Base-by-base conservation (phyloP, 371 early-diverging fungal species). In the Saksenaea vasiformis region DNA sequence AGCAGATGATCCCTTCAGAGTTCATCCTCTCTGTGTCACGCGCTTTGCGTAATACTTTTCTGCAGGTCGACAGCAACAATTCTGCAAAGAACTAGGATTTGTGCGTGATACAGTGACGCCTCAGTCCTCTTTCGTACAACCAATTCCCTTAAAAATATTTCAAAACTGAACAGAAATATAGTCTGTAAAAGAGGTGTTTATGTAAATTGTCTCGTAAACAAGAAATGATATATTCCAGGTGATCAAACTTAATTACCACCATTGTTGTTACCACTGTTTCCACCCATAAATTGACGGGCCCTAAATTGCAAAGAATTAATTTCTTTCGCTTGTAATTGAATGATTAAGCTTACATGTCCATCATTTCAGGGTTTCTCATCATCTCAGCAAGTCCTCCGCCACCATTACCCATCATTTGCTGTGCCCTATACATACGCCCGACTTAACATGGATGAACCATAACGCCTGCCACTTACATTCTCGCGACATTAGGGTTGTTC, bases 401-500 rank as follows among this genome's bases (percentile, higher is more conserved):
- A 26, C 81, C 84, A 51, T 70, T 64, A 56, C 83, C 58, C 93
- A 94, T 92, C 82, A 93, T 80, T 66, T 89, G 79, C 74, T 91
- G 87, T 22, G 92, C 90, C 91, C 89, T 82, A 74, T 58, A 19
- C 13, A 66, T 26, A 47, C 39, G 66, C 64, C 67, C 62, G 3
- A 39, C 59, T 56, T n/a, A 2, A 34, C 11, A 9, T 22, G 9
- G 22, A 22, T 11, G n/a, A 7, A 9, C 24, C 19, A 2, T 27
- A 26, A 39, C 9, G 22, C 43, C 36, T 56, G 31, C n/a, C 35
- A 64, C 84, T 64, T 78, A 88, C 95, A 96, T 93, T 73, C 90
- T 84, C 54, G 92, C 85, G 43, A 81, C 77, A 19, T 90, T 88
- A 7, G 97, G 97, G 83, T 97, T 96, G 73, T 85, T 91, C 91